Conservation (phyloP, 208 protist species). For the Leishmania arabica region DNA sequence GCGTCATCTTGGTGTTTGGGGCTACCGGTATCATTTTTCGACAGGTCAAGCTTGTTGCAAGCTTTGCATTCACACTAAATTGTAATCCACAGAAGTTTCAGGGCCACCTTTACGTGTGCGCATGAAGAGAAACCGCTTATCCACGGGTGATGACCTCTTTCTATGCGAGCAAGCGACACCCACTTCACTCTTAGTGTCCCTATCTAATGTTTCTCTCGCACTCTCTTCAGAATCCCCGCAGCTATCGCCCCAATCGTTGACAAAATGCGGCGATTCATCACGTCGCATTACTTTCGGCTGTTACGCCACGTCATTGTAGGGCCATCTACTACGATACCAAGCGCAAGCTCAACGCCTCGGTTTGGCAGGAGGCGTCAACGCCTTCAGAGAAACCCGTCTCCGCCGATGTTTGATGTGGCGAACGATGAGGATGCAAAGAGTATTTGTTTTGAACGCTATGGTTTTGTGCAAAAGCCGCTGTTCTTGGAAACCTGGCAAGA, state of each 20-base stretch:
- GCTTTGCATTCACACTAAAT: not conserved
- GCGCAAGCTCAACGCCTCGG: conserved; percentile 19
- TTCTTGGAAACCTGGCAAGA: conserved; percentile 65
- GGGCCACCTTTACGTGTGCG: not conserved
- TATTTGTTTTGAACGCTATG: conserved; percentile 70
- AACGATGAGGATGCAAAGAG: conserved; percentile 59
- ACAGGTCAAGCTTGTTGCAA: not conserved
- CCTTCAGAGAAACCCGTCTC: not conserved
- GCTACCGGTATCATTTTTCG: not conserved
- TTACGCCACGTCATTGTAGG: conserved; percentile 37
- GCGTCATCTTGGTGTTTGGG: not conserved
- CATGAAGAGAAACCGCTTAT: not conserved
- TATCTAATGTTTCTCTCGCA: conserved; percentile 1
- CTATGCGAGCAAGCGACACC: not conserved
- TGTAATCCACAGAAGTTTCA: not conserved
- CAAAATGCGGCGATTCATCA: conserved; percentile 24
- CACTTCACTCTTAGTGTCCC: not conserved
- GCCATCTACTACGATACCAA: conserved; percentile 34
- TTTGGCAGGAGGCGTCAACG: conserved; percentile 30
- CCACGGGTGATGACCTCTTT: not conserved
- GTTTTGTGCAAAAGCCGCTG: conserved; percentile 70
- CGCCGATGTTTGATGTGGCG: conserved; percentile 6
- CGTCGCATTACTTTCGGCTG: not conserved
- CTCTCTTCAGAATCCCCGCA: not conserved
- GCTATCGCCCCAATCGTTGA: not conserved